Evolutionary conservation across 495 filamentous ascomycete genomes (phyloP), one percentile per base, ranked within the genome.

Genomic region (Friedmanniomyces simplex): DNA sequence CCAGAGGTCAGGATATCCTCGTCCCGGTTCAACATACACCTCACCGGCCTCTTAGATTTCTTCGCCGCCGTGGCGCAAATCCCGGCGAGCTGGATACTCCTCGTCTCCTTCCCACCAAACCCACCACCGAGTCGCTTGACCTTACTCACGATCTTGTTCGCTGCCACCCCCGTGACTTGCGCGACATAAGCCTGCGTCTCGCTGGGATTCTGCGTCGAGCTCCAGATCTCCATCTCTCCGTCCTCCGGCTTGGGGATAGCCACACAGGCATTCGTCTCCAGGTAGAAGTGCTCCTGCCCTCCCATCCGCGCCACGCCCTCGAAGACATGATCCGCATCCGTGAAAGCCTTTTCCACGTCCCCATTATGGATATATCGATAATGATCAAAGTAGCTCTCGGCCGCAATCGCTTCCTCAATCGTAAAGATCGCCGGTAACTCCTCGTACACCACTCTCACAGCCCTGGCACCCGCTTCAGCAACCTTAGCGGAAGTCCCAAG

Each of bases 261-360:
- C 2, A 95, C 73, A 43, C 85, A 87, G 12, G 91, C 93, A 50
- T 96, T 81, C 0, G 93, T 98, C 69, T 98, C 93, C 8, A 98
- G 76, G 65, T 97, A 98, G 68, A 98, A 98, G 69, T 98, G 93
- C 69, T 98, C 93, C 68, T 98, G 93, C 3, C 93, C 93, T 50
- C 93, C 93, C 79, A 97, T 95, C 60, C 90, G 79, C 13, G 85
- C 77, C 14, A 87, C 80, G 26, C 91, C 91, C 3, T 79, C 83
- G 61, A 91, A 85, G n/a, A 84, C 79, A 64, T 93, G 82, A 65
- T 96, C 93, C n/a, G 85, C 83, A 20, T 72, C 66, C 50, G 80
- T 74, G 68, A 96, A 94, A 0, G 82, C 89, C 52, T 81, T 78
- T 45, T 95, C 85, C 0, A 78, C 66, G 63, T 91, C 85, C 5